Conservation (phyloP, 2,329 filamentous ascomycete genomes). For the Diaporthe nobilis region DNA sequence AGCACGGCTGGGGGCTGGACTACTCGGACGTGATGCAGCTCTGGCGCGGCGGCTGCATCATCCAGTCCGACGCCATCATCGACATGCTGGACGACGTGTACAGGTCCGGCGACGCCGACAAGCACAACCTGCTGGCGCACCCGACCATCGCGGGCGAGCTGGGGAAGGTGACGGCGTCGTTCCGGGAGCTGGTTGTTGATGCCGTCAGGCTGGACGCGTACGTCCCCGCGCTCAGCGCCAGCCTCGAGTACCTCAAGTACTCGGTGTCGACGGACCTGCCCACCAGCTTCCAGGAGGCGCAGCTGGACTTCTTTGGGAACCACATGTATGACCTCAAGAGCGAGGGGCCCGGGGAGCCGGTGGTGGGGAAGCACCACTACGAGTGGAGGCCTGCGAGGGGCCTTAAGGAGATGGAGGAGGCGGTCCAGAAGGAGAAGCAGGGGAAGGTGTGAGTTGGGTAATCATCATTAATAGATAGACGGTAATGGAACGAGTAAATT, state of each 20-base stretch:
- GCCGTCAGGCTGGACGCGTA: conserved; percentile 70
- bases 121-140: conserved; percentile 53
- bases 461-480: not conserved
- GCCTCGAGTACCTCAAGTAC: conserved; percentile 78
- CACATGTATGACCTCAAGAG: conserved; percentile 75
- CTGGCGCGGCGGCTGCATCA: conserved; percentile 80
- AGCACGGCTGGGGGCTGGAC: conserved; percentile 72
- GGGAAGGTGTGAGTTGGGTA: not conserved
- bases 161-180: conserved; percentile 60
- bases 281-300: conserved; percentile 78
- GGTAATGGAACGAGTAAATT: not conserved
- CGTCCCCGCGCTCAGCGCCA: conserved; percentile 72
- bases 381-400: conserved; percentile 68
- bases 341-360: conserved; percentile 64
- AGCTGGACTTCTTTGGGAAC: conserved; percentile 79
- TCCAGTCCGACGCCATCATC: conserved; percentile 75
- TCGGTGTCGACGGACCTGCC: conserved; percentile 71
- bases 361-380: conserved; percentile 72
- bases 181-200: conserved; percentile 70
- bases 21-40: conserved; percentile 68
- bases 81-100: conserved; percentile 68
- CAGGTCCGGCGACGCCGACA: conserved; percentile 53
- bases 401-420: conserved; percentile 23
- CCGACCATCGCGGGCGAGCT: conserved; percentile 67
- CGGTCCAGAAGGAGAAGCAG: not conserved